Evolutionary conservation across 768 basidiomycete genomes (phyloP), one percentile per base, ranked within the genome.

Genomic region (Pulveroboletus sp.): DNA sequence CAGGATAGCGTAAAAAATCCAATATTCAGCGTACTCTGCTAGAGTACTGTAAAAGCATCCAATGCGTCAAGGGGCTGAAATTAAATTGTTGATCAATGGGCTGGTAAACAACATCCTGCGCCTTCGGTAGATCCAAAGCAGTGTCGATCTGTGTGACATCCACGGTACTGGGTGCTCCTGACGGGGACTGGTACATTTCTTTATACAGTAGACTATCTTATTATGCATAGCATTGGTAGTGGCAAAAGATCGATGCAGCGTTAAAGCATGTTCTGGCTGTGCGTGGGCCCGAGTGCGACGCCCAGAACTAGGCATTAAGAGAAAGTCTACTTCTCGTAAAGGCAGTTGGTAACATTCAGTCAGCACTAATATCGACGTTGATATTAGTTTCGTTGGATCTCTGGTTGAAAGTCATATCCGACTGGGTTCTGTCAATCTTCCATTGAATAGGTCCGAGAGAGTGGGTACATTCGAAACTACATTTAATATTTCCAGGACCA

Each of bases 381-480:
- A 21, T 21, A 28, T 6, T 14, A 8, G 26, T 18, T 28, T 36
- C 5, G 30, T 24, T 28, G 9, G 14, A 21, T 14, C 9, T 52
- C 21, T 36, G 15, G 24, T 26, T 36, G 10, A n/a, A 14, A 8
- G 6, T 44, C 18, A 24, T 10, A 27, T 38, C 46, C 24, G 35
- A 44, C 18, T 7, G 8, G 26, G 10, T 18, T 32, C 26, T 27
- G 24, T 21, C 18, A 39, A 27, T 18, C 11, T 30, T 47, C 31
- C 39, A 15, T 28, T 35, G 35, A 42, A 6, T 31, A 30, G 11
- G 4, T 10, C 15, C 15, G n/a, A 24, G n/a, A 44, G 17, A 30
- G 17, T 12, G 31, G 27, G 9, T 49, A 55, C 47, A 59, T 46
- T 47, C 8, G 24, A 46, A 37, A 24, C 35, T 49, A 50, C 38